phyloP scores from a whole-genome alignment of 2,329 filamentous ascomycete species.

The Phoma sp. region DNA sequence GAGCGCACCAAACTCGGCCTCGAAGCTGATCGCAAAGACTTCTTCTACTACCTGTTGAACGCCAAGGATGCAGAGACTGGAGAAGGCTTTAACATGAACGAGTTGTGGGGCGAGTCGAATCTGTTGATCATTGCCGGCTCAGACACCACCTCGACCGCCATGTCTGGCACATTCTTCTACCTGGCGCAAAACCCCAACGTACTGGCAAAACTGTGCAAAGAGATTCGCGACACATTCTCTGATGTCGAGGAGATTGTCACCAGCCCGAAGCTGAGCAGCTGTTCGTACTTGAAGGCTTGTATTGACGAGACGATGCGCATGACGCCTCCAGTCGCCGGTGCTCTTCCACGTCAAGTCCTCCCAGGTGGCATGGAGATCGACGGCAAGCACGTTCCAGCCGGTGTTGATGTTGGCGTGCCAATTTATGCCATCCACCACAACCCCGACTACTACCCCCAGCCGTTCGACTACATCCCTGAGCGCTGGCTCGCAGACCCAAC shows the following conservation, averaged over 20 bases:
- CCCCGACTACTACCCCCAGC: slow-evolving; percentile 45
- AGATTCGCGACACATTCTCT: slow-evolving; percentile 43
- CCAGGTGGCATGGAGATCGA: slow-evolving; percentile 48
- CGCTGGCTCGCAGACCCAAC: slow-evolving; percentile 45
- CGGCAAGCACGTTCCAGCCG: slow-evolving; percentile 44
- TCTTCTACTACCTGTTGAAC: slow-evolving; percentile 57
- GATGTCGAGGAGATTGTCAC: slow-evolving; percentile 49
- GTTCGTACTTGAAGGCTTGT: slow-evolving; percentile 47
- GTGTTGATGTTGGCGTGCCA: slow-evolving; percentile 46
- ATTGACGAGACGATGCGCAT: slow-evolving; percentile 52
- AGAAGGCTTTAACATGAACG: slow-evolving; percentile 52
- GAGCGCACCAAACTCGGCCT: slow-evolving; percentile 52
- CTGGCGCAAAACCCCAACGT: slow-evolving; percentile 49
- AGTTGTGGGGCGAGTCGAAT: slow-evolving; percentile 58
- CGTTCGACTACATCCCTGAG: slow-evolving; percentile 48
- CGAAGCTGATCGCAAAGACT: slow-evolving; percentile 53
- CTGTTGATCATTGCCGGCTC: slow-evolving; percentile 58
- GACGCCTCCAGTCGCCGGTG: slow-evolving; percentile 49
- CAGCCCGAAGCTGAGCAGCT: slow-evolving; percentile 41
- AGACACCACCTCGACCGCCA: slow-evolving; percentile 54
- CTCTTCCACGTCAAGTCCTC: slow-evolving; percentile 48
- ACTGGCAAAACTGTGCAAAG: slow-evolving; percentile 41
- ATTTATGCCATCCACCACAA: slow-evolving; percentile 51
- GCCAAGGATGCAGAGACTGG: slow-evolving; percentile 56
- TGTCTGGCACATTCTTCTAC: slow-evolving; percentile 54